Conservation (phyloP, 2,329 filamentous ascomycete genomes). For the Phaeosphaeriaceae sp. region DNA sequence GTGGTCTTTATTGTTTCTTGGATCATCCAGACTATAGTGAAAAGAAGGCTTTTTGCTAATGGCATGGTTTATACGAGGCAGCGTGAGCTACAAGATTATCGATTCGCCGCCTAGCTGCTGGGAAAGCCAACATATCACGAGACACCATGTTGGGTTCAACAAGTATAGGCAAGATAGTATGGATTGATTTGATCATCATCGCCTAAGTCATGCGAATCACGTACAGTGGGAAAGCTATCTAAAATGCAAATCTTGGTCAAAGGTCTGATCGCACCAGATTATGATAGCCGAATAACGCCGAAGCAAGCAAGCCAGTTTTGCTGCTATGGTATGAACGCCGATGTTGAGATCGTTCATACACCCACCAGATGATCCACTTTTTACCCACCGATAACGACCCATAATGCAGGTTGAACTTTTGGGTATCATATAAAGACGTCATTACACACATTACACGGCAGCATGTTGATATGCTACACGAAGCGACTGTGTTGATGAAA, state of each 20-base stretch:
- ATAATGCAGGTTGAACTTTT: conserved; percentile 53
- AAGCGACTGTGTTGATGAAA: conserved; percentile 43
- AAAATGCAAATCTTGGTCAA: not conserved
- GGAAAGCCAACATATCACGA: too few species aligned
- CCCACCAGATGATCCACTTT: conserved; percentile 22
- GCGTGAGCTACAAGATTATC: too few species aligned
- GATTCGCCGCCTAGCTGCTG: too few species aligned
- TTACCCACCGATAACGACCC: conserved; percentile 39
- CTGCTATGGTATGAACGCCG: conserved; percentile 43
- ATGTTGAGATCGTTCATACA: conserved; percentile 49
- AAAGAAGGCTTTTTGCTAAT: too few species aligned
- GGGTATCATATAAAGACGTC: conserved; percentile 50
- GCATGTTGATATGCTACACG: conserved; percentile 49
- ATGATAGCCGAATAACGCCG: not conserved
- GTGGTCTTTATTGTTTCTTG: too few species aligned
- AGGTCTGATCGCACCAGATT: not conserved
- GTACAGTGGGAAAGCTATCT: not conserved
- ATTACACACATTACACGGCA: conserved; percentile 49
- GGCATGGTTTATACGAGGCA: too few species aligned
- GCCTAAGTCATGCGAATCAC: not conserved
- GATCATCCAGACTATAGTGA: too few species aligned
- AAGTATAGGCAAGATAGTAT: not conserved
- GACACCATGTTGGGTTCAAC: too few species aligned
- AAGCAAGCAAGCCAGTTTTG: conserved; percentile 12
- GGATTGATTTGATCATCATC: not conserved